Conservation (phyloP, 2,329 filamentous ascomycete genomes). For the Exserohilum turcica region DNA sequence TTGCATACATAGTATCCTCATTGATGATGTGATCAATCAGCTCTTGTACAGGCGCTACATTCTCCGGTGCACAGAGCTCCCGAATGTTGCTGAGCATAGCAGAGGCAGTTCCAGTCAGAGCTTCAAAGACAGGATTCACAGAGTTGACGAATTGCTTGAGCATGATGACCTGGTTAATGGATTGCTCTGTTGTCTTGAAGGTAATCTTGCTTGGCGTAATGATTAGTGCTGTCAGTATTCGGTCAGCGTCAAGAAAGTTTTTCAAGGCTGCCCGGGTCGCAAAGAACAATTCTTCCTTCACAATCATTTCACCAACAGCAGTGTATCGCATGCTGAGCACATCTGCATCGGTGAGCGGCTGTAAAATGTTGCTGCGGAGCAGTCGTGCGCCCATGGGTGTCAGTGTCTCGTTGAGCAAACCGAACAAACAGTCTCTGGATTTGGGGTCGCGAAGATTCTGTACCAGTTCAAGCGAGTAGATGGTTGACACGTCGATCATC, state of each 20-base stretch:
- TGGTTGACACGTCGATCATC: conserved; percentile 92
- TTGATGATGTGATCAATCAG: conserved; percentile 76
- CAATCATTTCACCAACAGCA: conserved; percentile 79
- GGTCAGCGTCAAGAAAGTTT: conserved; percentile 77
- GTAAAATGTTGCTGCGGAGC: conserved; percentile 82
- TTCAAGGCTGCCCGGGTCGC: conserved; percentile 75
- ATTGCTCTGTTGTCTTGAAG: conserved; percentile 74
- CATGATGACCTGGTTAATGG: conserved; percentile 84
- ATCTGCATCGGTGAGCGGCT: conserved; percentile 76
- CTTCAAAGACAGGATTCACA: conserved; percentile 69
- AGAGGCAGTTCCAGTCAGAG: conserved; percentile 68
- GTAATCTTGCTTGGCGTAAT: conserved; percentile 70
- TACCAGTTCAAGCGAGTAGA: conserved; percentile 84
- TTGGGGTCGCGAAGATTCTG: conserved; percentile 80
- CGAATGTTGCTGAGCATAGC: conserved; percentile 70
- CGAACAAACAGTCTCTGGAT: conserved; percentile 82
- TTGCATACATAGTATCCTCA: conserved; percentile 77
- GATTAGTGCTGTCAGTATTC: conserved; percentile 77
- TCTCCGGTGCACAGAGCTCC: conserved; percentile 69
- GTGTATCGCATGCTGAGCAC: conserved; percentile 77
- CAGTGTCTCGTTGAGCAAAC: conserved; percentile 79
- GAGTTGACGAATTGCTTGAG: conserved; percentile 79
- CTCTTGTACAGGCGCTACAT: conserved; percentile 64
- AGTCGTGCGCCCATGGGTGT: conserved; percentile 90
- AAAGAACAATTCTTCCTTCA: conserved; percentile 83